Percentiles rank a stretch among this genome's conserved stretches.
Conservation (phyloP, 2,329 filamentous ascomycete species). For the Fusarium devonianum region DNA sequence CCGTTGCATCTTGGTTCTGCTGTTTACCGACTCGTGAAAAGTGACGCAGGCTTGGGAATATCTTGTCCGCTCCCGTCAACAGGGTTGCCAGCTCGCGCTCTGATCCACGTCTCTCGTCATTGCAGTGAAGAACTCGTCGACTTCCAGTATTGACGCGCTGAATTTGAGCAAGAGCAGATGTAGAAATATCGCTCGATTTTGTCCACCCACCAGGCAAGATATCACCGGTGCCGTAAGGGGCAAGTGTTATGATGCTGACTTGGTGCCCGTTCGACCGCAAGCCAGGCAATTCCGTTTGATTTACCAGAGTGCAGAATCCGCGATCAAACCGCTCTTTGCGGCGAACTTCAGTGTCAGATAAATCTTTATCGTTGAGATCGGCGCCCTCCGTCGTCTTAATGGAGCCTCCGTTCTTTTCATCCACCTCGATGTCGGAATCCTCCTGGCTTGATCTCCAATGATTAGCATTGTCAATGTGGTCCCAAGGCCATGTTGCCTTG, state of each 20-base stretch:
- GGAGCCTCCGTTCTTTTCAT: constrained; percentile 1
- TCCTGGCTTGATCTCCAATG: constrained; percentile 8
- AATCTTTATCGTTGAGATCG: background rate
- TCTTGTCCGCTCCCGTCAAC: constrained; percentile 1
- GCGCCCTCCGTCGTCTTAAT: background rate
- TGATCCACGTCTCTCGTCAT: background rate
- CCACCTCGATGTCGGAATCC: constrained; percentile 9
- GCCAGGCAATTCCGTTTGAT: constrained; percentile 4
- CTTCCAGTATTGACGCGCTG: constrained; percentile 10
- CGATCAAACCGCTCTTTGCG: background rate
- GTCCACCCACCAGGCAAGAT: background rate
- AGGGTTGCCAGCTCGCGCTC: constrained; percentile 12
- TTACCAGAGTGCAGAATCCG: constrained; percentile 21
- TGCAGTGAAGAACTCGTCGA: background rate
- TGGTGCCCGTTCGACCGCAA: constrained; percentile 3
- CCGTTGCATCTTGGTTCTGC: background rate
- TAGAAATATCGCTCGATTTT: background rate
- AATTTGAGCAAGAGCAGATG: constrained; percentile 21
- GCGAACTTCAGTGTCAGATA: background rate
- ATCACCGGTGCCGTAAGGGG: constrained; percentile 9
- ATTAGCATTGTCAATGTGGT: constrained; percentile 4
- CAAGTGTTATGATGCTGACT: constrained; percentile 30
- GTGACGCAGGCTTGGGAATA: constrained; percentile 2
- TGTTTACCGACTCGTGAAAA: background rate
- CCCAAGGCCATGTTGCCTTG: background rate